These are phyloP conservation scores for Paramecium tetraurelia DNA, from an alignment of 73 alveolate genomes.

Conservation along the genomic window DNA sequence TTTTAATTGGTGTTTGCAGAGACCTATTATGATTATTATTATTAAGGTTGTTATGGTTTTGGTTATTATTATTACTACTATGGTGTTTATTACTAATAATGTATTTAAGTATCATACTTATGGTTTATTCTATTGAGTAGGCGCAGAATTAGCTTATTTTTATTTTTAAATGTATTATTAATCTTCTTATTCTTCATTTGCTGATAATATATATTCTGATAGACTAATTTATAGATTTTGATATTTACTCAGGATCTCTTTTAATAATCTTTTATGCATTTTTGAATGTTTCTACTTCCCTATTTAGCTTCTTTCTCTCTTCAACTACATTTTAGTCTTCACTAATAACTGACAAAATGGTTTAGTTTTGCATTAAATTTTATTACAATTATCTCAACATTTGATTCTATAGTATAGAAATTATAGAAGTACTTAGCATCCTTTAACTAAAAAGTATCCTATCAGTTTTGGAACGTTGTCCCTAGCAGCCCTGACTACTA, in stretches of 20 bases:
- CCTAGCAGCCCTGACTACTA: constrained; percentile 89
- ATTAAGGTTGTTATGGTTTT: background rate
- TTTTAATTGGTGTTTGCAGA: background rate
- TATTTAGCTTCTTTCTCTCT: constrained; percentile 65
- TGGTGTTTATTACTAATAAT: background rate
- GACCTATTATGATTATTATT: background rate
- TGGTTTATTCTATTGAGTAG: background rate
- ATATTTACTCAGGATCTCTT: constrained; percentile 72
- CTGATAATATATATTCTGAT: background rate
- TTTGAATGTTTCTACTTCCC: constrained; percentile 68
- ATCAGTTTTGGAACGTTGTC: constrained; percentile 89
- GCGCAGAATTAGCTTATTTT: background rate
- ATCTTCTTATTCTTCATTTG: background rate
- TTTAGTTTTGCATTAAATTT: constrained; percentile 49
- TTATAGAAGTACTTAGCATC: constrained; percentile 25
- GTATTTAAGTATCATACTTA: background rate
- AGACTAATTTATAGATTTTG: background rate
- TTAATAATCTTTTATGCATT: constrained; percentile 74
- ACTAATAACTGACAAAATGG: background rate
- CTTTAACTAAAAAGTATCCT: constrained; percentile 75
- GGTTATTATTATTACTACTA: background rate
- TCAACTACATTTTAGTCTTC: constrained; percentile 68
- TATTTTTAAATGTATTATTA: background rate
- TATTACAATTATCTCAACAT: constrained; percentile 72
- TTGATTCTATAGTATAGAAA: background rate